Percentiles rank a stretch among this genome's conserved stretches.
phyloP scores from a whole-genome alignment of 2,329 filamentous ascomycete genomes.

The Fusarium incarnatum region DNA sequence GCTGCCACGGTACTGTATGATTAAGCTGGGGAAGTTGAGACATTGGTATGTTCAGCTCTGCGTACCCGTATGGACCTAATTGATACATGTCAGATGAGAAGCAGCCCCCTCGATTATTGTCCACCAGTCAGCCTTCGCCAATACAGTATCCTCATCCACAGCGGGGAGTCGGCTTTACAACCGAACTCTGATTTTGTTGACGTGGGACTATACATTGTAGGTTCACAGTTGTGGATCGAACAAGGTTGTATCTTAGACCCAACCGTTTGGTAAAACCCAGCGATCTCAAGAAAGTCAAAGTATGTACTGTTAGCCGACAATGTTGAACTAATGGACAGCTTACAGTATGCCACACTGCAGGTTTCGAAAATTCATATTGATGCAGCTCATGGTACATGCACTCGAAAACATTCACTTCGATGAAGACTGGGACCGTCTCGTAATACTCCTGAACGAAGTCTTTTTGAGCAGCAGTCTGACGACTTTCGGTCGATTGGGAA shows the following conservation, averaged over 20 bases:
- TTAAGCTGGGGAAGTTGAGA: conserved; percentile 10
- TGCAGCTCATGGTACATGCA: background rate
- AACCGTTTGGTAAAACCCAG: conserved; percentile 25
- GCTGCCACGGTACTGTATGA: background rate
- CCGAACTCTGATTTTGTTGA: conserved; percentile 25
- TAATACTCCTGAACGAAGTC: background rate
- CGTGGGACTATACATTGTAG: background rate
- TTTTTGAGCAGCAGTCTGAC: background rate
- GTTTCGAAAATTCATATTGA: background rate
- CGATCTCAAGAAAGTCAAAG: background rate
- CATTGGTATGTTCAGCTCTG: conserved; percentile 5
- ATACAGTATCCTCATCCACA: conserved; percentile 11
- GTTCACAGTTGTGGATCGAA: background rate
- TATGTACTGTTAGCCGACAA: background rate
- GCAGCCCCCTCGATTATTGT: background rate
- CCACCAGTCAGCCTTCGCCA: background rate
- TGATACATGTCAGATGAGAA: background rate
- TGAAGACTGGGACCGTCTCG: background rate
- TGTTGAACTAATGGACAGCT: conserved; percentile 3
- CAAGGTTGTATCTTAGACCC: conserved; percentile 16
- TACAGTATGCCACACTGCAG: background rate
- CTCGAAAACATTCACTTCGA: background rate
- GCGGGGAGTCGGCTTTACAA: conserved; percentile 23
- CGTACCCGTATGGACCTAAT: background rate
- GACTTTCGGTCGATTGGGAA: background rate